These are phyloP conservation scores for Protomyces inouyei DNA, from an alignment of 1,139 yeast species.

Conservation along the genomic window DNA sequence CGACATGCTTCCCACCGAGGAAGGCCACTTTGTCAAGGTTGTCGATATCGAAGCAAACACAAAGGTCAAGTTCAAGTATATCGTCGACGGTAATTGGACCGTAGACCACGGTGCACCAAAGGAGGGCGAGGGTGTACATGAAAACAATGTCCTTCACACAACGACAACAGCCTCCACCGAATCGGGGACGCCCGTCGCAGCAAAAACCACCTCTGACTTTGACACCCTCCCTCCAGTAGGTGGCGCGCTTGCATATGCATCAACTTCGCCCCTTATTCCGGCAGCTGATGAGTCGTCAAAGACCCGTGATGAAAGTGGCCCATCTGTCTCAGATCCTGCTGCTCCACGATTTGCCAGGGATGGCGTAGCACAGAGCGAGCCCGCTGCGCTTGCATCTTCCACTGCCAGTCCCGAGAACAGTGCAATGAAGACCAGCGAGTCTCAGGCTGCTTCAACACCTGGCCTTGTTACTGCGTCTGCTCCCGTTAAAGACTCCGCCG, in stretches of 20 bases:
- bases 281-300: not conserved
- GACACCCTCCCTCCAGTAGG: not conserved
- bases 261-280: not conserved
- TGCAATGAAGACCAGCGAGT: not conserved
- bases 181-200: not conserved
- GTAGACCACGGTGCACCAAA: conserved; percentile 12
- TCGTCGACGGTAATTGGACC: conserved; percentile 24
- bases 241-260: not conserved
- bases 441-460: not conserved
- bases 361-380: not conserved
- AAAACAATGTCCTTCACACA: conserved; percentile 14
- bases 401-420: not conserved
- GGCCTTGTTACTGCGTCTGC: not conserved
- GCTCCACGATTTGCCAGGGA: conserved; percentile 15
- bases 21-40: conserved; percentile 7
- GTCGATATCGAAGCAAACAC: conserved; percentile 13
- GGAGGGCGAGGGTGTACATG: conserved; percentile 25
- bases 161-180: not conserved
- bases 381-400: not conserved
- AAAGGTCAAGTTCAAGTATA: conserved; percentile 19
- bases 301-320: conserved; percentile 5
- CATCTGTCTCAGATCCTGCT: conserved; percentile 10
- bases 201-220: not conserved
- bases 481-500: not conserved
- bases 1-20: conserved; percentile 13